phyloP scores from a whole-genome alignment of 2,329 filamentous ascomycete species.

The Stagonosporopsis vannaccii region DNA sequence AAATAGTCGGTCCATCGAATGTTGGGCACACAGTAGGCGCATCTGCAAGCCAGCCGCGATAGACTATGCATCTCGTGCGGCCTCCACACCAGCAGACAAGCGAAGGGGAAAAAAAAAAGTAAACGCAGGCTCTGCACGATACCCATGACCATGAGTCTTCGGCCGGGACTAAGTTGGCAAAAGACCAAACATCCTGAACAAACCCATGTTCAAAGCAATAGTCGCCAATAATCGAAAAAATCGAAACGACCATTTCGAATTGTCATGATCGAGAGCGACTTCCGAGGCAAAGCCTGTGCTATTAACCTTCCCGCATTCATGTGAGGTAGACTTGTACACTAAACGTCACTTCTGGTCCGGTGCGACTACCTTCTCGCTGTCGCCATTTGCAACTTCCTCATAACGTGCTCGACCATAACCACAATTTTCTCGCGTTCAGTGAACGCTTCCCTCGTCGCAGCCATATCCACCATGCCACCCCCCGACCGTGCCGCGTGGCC shows the following conservation, averaged over 20 bases:
- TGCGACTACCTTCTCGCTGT: not conserved
- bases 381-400: not conserved
- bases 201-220: not conserved
- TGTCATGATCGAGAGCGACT: not conserved
- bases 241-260: not conserved
- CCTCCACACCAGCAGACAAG: not conserved
- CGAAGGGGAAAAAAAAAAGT: not conserved
- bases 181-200: not conserved
- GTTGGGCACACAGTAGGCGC: not conserved
- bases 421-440: not conserved
- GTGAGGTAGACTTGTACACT: not conserved
- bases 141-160: conserved; percentile 5
- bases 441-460: not conserved
- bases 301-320: not conserved
- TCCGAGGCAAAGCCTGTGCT: not conserved
- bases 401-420: not conserved
- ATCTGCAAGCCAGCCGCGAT: not conserved
- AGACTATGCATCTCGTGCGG: not conserved
- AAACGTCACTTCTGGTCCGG: not conserved
- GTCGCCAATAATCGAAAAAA: conserved; percentile 4
- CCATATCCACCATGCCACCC: not conserved
- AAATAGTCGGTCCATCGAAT: not conserved
- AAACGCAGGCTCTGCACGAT: conserved; percentile 17
- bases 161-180: not conserved
- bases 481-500: not conserved